Evolutionary conservation across 257 asterid genomes (phyloP), one percentile per base, ranked within the genome.

Genomic region (Solanum okadae): DNA sequence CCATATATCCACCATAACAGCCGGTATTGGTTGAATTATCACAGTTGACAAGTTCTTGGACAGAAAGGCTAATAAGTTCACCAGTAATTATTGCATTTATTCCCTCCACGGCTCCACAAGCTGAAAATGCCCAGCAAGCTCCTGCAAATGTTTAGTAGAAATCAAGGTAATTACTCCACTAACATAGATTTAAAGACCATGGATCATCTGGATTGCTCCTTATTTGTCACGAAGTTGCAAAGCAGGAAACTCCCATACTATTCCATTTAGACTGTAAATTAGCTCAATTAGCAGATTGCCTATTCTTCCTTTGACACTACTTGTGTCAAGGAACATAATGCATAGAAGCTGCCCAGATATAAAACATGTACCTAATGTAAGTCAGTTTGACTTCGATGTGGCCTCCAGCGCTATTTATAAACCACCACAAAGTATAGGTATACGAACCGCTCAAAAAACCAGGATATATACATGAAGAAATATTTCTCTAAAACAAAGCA

Each of bases 111-210:
- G 91, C 91, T 65, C 92, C 92, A 29, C 87, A 73, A 42, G 93
- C 77, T 29, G 93, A 91, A 76, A 91, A 91, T 56, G 92, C 91
- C 93, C 91, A 91, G 65, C 92, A 87, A 86, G 91, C 87, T 87
- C 92, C 92, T 91, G 49, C 72, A 68, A 29, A 77, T 68, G 85
- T 67, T 46, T 6, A 25, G 77, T n/a, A 76, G 10, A 46, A 73
- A 81, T 81, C 40, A 16, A 81, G 22, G 27, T 44, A 31, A 81
- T 18, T 81, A 44, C 42, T 81, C 70, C 70, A 81, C 68, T 81
- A 46, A 46, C 20, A 10, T 27, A 81, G 67, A 81, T 81, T 81
- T 44, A 81, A 81, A 29, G 68, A 81, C 63, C 85, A 44, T 9
- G 16, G 9, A 46, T 81, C 86, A 81, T 46, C 38, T 81, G 68